These are phyloP conservation scores for Xylaria sp. DNA, from an alignment of 2,329 filamentous ascomycete species.

Conservation along the genomic window DNA sequence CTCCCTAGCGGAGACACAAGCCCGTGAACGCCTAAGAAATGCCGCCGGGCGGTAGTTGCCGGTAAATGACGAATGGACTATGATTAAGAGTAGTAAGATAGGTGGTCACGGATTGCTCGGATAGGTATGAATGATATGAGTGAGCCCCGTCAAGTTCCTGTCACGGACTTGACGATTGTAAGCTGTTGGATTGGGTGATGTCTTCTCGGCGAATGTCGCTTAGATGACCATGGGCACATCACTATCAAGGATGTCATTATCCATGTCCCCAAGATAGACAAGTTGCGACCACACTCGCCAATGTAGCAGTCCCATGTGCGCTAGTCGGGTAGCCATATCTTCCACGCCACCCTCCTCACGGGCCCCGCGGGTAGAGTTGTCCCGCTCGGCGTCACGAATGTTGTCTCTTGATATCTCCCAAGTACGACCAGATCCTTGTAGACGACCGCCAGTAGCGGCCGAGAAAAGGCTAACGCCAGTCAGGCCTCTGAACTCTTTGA, in stretches of 20 bases:
- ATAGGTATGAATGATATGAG: background rate
- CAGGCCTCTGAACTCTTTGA: conserved; percentile 63
- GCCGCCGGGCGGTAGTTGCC: conserved; percentile 21
- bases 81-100: conserved; percentile 31
- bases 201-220: conserved; percentile 7
- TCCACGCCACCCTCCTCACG: conserved; percentile 65
- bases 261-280: conserved; percentile 65
- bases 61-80: conserved; percentile 11
- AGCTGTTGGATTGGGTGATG: background rate
- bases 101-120: conserved; percentile 13
- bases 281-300: conserved; percentile 89
- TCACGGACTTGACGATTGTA: background rate
- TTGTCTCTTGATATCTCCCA: conserved; percentile 49
- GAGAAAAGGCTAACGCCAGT: conserved; percentile 65
- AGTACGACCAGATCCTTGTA: conserved; percentile 51
- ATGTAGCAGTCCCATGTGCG: conserved; percentile 85
- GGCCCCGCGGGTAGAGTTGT: conserved; percentile 52
- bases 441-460: conserved; percentile 62
- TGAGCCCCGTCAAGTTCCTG: background rate
- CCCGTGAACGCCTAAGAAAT: conserved; percentile 36
- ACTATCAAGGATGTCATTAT: conserved; percentile 39
- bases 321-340: conserved; percentile 79
- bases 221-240: conserved; percentile 44
- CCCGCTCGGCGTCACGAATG: conserved; percentile 42
- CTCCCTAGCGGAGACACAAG: conserved; percentile 11